Base-by-base conservation (phyloP, 495 filamentous ascomycete genomes). In the Glonium stellatum region DNA sequence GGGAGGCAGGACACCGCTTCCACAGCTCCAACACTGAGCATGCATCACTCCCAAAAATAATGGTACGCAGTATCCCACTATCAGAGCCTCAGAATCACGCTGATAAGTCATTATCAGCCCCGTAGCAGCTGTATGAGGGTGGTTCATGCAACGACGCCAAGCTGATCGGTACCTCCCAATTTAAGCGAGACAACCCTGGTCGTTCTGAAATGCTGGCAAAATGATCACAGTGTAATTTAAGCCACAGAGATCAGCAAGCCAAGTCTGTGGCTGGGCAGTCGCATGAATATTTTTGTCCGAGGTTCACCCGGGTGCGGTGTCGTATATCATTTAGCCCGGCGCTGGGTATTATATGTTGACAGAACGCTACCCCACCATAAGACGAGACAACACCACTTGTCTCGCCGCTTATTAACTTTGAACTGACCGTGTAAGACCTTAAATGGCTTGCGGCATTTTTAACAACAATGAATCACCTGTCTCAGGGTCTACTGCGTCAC, bases 341-440 rank as follows among this genome's bases (percentile, higher is more conserved):
- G n/a, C n/a, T n/a, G n/a, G n/a, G n/a, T n/a, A n/a, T n/a, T n/a
- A n/a, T n/a, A n/a, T n/a, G n/a, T n/a, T n/a, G n/a, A n/a, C n/a
- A n/a, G n/a, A n/a, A n/a, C n/a, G n/a, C n/a, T n/a, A n/a, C n/a
- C n/a, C n/a, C n/a, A n/a, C n/a, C n/a, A n/a, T n/a, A n/a, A n/a
- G n/a, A n/a, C n/a, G n/a, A n/a, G n/a, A n/a, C n/a, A n/a, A n/a
- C n/a, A n/a, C n/a, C n/a, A n/a, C n/a, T n/a, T n/a, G n/a, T n/a
- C n/a, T n/a, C n/a, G n/a, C n/a, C n/a, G n/a, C n/a, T n/a, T n/a
- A n/a, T n/a, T n/a, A n/a, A n/a, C n/a, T n/a, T n/a, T n/a, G n/a
- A n/a, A n/a, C n/a, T n/a, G n/a, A n/a, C 19, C 63, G 70, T 0
- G 81, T 76, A 31, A 31, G 27, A 31, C 6, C 27, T 6, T 6